These are phyloP conservation scores for Eutrema japonicum DNA, from an alignment of 345 rosid genomes.

Conservation along the genomic window DNA sequence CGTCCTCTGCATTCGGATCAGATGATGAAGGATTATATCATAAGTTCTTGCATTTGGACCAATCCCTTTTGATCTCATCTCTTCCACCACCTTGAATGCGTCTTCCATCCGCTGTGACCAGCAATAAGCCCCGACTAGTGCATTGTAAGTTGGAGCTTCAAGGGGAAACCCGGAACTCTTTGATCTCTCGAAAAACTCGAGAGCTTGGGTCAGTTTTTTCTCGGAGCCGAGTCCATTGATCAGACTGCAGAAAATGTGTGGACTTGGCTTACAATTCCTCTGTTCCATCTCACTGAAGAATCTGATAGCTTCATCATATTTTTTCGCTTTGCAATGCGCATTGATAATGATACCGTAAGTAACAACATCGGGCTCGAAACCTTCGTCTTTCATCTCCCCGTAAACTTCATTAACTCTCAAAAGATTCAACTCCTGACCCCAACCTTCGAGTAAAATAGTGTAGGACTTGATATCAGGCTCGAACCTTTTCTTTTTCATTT, in stretches of 20 bases:
- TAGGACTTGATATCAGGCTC: constrained; percentile 69
- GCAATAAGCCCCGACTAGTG: constrained; percentile 78
- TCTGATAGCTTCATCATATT: constrained; percentile 58
- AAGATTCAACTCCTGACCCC: constrained; percentile 72
- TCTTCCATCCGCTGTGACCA: constrained; percentile 61
- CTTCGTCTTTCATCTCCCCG: constrained; percentile 73
- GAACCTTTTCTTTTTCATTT: constrained; percentile 71
- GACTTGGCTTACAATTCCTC: constrained; percentile 62
- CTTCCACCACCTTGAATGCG: constrained; percentile 59
- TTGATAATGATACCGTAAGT: constrained; percentile 73
- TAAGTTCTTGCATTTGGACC: constrained; percentile 82
- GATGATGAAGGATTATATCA: constrained; percentile 76
- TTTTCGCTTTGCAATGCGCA: constrained; percentile 69
- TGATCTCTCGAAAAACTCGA: constrained; percentile 58
- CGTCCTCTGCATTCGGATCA: constrained; percentile 51
- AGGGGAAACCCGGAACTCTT: constrained; percentile 64
- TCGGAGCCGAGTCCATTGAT: constrained; percentile 80
- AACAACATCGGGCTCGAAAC: constrained; percentile 81
- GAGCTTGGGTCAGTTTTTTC: constrained; percentile 64
- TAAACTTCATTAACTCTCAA: constrained; percentile 67
- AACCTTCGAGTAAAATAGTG: constrained; percentile 81
- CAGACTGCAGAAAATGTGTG: constrained; percentile 78
- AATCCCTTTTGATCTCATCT: constrained; percentile 61
- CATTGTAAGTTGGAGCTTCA: constrained; percentile 80
- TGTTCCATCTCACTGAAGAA: constrained; percentile 67